A percentile compares a stretch with the other conserved stretches of the same genome.
These are phyloP conservation scores for Delitschia confertaspora DNA, from an alignment of 495 filamentous ascomycete species.

Conservation along the genomic window DNA sequence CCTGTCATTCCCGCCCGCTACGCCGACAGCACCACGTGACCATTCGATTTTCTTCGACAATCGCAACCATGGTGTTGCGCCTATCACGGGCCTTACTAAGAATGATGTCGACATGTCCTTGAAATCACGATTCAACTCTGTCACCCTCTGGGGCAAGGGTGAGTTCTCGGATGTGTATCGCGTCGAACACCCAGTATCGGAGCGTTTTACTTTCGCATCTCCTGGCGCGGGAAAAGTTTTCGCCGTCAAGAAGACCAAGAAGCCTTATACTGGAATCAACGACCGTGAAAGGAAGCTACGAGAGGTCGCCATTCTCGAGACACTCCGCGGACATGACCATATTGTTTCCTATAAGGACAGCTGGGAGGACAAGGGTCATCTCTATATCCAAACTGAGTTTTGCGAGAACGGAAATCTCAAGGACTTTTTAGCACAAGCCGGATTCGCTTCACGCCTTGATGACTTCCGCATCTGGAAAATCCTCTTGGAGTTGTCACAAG, in stretches of 20 bases:
- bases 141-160: conserved; percentile 70
- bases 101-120: conserved; percentile 63
- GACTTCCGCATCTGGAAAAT: conserved; percentile 99
- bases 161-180: conserved; percentile 91
- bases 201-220: conserved; percentile 15
- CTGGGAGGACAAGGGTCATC: conserved; percentile 73
- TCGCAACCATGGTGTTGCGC: conserved; percentile 43
- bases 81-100: conserved; percentile 38
- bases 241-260: conserved; percentile 87
- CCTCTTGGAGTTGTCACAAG: conserved; percentile 68
- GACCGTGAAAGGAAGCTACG: conserved; percentile 70
- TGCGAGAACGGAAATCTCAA: conserved; percentile 89
- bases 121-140: conserved; percentile 61
- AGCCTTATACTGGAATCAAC: conserved; percentile 61
- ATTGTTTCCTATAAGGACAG: conserved; percentile 68
- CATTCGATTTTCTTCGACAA: conserved; percentile 44
- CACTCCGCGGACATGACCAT: conserved; percentile 66
- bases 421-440: conserved; percentile 66
- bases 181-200: conserved; percentile 44
- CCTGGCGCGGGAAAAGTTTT: conserved; percentile 49
- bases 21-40: conserved; percentile 65
- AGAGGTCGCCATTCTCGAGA: conserved; percentile 68
- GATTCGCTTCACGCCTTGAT: conserved; percentile 75
- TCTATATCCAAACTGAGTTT: conserved; percentile 96
- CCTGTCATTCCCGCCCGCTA: conserved; percentile 57